Base-by-base conservation (phyloP, 1,284 basidiomycete genomes). In the Cryptococcus neoformans region DNA sequence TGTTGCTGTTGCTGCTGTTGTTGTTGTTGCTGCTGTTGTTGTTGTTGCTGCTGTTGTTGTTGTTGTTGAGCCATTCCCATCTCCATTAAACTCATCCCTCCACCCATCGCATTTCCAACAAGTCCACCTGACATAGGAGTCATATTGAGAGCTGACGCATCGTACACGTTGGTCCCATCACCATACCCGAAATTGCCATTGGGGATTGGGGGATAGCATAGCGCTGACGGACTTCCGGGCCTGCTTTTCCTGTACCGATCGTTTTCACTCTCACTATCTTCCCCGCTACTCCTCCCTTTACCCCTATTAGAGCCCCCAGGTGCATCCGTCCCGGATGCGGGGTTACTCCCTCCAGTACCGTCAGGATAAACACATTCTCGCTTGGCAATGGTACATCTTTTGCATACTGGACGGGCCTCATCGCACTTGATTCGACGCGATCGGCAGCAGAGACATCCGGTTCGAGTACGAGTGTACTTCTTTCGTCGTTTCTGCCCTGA, bases 351-450 rank as follows among this genome's bases (percentile, higher is more conserved):
- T 14, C 62, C 62, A 37, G 51, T 60, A 21, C 59, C 47, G 46
- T 69, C 67, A 28, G 70, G 69, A 49, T 67, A 73, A 36, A 62
- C 55, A 54, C 70, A 73, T 66, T 73, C 61, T 49, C 69, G 70
- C 62, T 73, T 75, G 6, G 73, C 72, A 6, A 73, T 72, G 17
- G 65, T 55, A 56, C 75, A 76, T 38, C 70, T 61, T 42, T 70
- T 65, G 55, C 75, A 76, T 4, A 69, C 51, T 11, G 75, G 75
- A 40, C 68, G 60, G 3, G 62, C 69, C 49, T 75, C 75, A 57
- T 75, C 75, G 50, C 75, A 76, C 58, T 76, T 76, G 58, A 76
- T 75, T 40, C 75, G 57, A 46, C 75, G 65, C 0, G 67, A 56
- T 10, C 75, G 59, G 62, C 75, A 76, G 38, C 66, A 69, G 21